phyloP scores from a whole-genome alignment of 1,284 basidiomycete species.

The Ceratobasidium sp. region DNA sequence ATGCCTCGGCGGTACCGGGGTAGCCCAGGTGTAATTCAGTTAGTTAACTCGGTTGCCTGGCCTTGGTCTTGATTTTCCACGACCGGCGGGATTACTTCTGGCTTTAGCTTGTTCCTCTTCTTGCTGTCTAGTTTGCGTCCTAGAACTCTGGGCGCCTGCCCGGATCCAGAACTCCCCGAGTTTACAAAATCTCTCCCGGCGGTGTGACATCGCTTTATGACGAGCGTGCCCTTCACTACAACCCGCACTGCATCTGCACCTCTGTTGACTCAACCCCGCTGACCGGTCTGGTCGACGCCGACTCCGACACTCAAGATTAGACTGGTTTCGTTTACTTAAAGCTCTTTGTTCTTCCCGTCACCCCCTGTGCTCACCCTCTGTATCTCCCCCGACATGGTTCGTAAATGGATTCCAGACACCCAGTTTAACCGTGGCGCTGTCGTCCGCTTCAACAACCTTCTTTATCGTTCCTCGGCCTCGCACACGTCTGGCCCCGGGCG shows the following conservation, averaged over 20 bases:
- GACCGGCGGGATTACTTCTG: background rate
- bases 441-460: conserved; percentile 19
- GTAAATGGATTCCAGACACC: conserved; percentile 25
- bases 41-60: background rate
- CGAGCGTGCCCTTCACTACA: background rate
- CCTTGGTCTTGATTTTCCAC: background rate
- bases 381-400: conserved; percentile 9
- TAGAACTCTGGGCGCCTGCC: conserved; percentile 13
- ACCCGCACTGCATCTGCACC: background rate
- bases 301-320: too few relatives aligned
- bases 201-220: conserved; percentile 23
- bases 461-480: conserved; percentile 20
- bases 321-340: background rate
- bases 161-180: conserved; percentile 4
- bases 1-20: background rate
- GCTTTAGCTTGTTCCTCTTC: background rate
- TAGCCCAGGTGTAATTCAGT: too few relatives aligned
- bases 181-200: background rate
- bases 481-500: conserved; percentile 20
- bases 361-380: background rate
- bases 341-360: background rate
- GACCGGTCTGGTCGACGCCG: background rate
- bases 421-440: conserved; percentile 26
- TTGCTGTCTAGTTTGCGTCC: background rate
- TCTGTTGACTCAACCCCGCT: background rate